These are phyloP conservation scores for Venturiaceae sp. DNA, from an alignment of 2,329 filamentous ascomycete species.

Conservation along the genomic window DNA sequence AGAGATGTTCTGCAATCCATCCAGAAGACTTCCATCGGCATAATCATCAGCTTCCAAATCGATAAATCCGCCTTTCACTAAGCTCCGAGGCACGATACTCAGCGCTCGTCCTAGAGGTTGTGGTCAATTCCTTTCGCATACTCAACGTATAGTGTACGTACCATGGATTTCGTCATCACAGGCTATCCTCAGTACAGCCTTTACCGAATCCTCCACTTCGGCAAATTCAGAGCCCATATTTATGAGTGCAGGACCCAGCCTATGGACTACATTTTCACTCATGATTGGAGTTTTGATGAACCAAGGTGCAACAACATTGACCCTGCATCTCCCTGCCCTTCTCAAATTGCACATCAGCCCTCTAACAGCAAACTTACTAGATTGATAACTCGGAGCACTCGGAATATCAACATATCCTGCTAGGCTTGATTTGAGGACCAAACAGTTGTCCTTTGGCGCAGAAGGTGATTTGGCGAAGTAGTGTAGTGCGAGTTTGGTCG, in stretches of 20 bases:
- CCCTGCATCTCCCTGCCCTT: neutral
- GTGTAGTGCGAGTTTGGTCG: conserved; percentile 36
- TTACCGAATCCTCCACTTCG: conserved; percentile 2
- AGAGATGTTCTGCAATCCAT: neutral
- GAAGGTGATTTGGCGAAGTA: conserved; percentile 24
- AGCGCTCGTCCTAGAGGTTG: neutral
- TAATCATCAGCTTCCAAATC: conserved; percentile 3
- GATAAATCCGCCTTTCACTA: neutral
- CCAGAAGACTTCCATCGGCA: neutral
- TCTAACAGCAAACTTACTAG: conserved; percentile 7
- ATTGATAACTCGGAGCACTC: neutral
- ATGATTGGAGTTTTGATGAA: conserved; percentile 5
- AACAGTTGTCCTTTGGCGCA: neutral
- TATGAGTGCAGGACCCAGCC: neutral
- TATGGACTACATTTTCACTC: neutral
- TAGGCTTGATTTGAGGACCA: conserved; percentile 8
- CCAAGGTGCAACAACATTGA: conserved; percentile 9
- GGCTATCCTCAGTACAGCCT: neutral
- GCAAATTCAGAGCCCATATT: neutral
- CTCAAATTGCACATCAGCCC: conserved; percentile 8
- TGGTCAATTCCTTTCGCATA: neutral
- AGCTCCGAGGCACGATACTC: neutral
- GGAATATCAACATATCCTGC: conserved; percentile 5
- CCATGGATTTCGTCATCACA: neutral
- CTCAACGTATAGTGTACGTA: neutral